phyloP scores from a whole-genome alignment of 2,329 filamentous ascomycete genomes.

The Diplodia intermedia region DNA sequence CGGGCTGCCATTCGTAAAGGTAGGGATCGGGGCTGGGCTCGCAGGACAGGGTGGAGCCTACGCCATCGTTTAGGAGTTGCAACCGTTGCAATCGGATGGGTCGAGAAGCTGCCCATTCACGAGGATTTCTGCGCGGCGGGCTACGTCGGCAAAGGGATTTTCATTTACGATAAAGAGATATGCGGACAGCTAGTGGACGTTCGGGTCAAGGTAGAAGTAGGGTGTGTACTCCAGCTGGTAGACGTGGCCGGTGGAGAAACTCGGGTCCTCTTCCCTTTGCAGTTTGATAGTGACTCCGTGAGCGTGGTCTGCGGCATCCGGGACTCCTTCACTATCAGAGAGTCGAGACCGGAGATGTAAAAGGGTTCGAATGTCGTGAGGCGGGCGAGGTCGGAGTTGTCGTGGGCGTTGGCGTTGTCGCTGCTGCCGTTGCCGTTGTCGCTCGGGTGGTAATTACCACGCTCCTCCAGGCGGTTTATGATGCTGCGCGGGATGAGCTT shows the following conservation, averaged over 20 bases:
- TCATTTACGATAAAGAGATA: slow-evolving; percentile 3
- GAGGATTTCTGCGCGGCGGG: background rate
- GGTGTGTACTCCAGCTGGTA: slow-evolving; percentile 10
- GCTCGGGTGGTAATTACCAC: too few relatives aligned
- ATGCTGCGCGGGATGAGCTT: too few relatives aligned
- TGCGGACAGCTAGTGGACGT: background rate
- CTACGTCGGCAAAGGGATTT: background rate
- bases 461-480: too few relatives aligned
- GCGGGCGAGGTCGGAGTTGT: too few relatives aligned
- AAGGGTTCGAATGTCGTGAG: too few relatives aligned
- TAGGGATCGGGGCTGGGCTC: background rate
- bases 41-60: background rate
- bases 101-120: background rate
- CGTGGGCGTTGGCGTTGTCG: too few relatives aligned
- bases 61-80: background rate
- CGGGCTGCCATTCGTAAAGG: background rate
- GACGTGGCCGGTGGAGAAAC: background rate
- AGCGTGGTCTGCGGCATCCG: background rate
- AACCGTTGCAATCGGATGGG: background rate
- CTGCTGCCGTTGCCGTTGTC: too few relatives aligned
- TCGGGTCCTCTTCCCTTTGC: background rate
- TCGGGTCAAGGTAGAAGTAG: background rate
- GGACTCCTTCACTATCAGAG: background rate
- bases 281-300: slow-evolving; percentile 11
- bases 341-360: background rate